A percentile compares a stretch with the other conserved stretches of the same genome.
Evolutionary conservation across 441 rosid species (phyloP).

Genomic region (Daphne laureola): DNA sequence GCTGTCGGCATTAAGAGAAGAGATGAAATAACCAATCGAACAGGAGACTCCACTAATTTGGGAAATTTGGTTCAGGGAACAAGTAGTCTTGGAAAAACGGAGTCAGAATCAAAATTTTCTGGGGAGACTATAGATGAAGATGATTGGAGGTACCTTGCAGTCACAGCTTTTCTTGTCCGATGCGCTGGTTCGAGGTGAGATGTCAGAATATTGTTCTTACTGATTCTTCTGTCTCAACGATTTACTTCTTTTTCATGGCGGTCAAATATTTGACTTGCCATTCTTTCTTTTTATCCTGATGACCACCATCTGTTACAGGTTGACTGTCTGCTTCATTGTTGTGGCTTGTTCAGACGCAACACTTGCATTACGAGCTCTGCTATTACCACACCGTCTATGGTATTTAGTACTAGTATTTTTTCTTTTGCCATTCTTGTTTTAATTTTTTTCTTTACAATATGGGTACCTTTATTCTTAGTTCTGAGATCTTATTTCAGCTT

Average conservation of each 20-base stretch:
- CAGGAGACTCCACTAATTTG: slow-evolving; percentile 20
- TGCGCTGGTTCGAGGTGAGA: slow-evolving; percentile 65
- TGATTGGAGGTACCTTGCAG: slow-evolving; percentile 95
- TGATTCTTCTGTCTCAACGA: slow-evolving; percentile 6
- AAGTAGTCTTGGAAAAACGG: slow-evolving; percentile 18
- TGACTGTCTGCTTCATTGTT: slow-evolving; percentile 69
- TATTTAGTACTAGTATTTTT: slow-evolving; percentile 25
- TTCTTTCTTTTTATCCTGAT: slow-evolving; percentile 6
- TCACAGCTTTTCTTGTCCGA: slow-evolving; percentile 87
- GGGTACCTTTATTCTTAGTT: slow-evolving; percentile 6
- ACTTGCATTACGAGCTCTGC: slow-evolving; percentile 69
- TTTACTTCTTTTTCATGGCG: neutral
- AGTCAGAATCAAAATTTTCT: slow-evolving; percentile 17
- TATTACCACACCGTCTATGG: slow-evolving; percentile 90
- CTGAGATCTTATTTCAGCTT: neutral
- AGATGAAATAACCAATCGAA: slow-evolving; percentile 16
- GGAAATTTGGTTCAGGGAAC: slow-evolving; percentile 18
- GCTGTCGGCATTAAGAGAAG: slow-evolving; percentile 32
- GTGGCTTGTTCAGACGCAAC: slow-evolving; percentile 97
- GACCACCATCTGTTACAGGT: slow-evolving; percentile 35
- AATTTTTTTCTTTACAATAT: neutral
- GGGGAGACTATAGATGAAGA: slow-evolving; percentile 52
- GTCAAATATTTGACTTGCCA: slow-evolving; percentile 4
- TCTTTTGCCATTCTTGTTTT: slow-evolving; percentile 7
- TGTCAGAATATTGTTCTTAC: slow-evolving; percentile 2